A percentile compares a stretch with the other conserved stretches of the same genome.
Conservation (phyloP, 352 stramenopile genomes). For the Phytophthora gonapodyides region DNA sequence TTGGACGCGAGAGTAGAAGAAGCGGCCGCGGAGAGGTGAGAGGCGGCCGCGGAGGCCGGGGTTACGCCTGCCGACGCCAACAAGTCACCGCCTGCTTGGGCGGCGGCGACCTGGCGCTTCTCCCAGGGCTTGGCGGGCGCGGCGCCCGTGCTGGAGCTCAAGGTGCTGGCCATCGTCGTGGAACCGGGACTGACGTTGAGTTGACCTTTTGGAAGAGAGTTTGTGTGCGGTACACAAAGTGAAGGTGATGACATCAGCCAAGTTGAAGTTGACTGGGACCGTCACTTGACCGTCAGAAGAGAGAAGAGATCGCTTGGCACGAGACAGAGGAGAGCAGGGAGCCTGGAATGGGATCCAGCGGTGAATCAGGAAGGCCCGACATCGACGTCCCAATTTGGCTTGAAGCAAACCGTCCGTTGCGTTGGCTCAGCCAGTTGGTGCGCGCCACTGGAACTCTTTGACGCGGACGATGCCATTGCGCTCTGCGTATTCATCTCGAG, state of each 20-base stretch:
- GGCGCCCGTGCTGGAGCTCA: conserved; percentile 20
- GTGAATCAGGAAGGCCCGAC: neutral
- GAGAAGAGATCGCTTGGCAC: no score
- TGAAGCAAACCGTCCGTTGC: conserved; percentile 5
- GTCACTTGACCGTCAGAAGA: no score
- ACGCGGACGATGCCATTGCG: conserved; percentile 15
- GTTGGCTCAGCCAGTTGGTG: neutral
- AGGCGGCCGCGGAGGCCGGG: conserved; percentile 17
- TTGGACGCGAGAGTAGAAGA: conserved; percentile 16
- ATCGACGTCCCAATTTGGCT: conserved; percentile 24
- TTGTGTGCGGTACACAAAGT: no score
- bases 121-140: conserved; percentile 61
- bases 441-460: neutral
- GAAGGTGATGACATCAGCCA: no score
- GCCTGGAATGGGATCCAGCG: no score
- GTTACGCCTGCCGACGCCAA: conserved; percentile 25
- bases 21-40: conserved; percentile 12
- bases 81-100: conserved; percentile 25
- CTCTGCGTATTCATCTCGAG: conserved; percentile 17
- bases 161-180: conserved; percentile 34
- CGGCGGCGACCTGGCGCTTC: conserved; percentile 29
- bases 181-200: conserved; percentile 2
- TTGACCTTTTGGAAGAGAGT: neutral
- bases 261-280: no score
- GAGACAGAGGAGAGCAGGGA: no score